Evolutionary conservation across 2,329 filamentous ascomycete genomes (phyloP), one percentile per base, ranked within the genome.

Genomic region (Zymoseptoria pseudotritici): DNA sequence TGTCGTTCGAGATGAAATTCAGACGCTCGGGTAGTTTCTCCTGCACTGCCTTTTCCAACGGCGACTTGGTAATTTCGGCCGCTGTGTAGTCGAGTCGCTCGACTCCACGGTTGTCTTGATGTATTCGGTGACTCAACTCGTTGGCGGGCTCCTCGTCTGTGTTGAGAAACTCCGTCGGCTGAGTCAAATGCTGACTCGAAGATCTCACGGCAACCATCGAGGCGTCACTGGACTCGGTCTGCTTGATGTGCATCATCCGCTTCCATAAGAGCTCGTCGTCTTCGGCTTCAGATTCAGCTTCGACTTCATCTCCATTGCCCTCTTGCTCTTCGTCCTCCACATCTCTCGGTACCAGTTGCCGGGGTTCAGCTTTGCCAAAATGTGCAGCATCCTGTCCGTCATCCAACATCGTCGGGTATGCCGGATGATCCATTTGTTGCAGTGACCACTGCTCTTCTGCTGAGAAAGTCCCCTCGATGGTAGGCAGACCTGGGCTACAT

Each of bases 241-340:
- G 54, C 17, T 52, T 19, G 13, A 69, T 61, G 26, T 59, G 21
- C 53, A 66, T 50, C 9, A 59, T 17, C 17, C 26, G 50, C 50
- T 63, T 57, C 66, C 66, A 68, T 49, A 31, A 11, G 59, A 58
- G n/a, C 19, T 65, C 61, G 29, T 66, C 60, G 56, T 29, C 20
- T 10, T 55, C 56, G 11, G 50, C 46, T 21, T 55, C 46, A 24
- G 50, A 19, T 55, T 21, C 24, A 29, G 26, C 13, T 42, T 65
- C 64, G 36, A 63, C 66, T 17, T 50, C 55, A 54, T 67, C 65
- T 11, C 59, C 67, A 54, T 72, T 68, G 4, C 60, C 64, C 13
- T 62, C 67, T 26, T 46, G 36, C 36, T 17, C 13, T 17, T 46
- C 36, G 17, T 46, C 5, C 36, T 46, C 36, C 36, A n/a, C 36